A percentile compares a stretch with the other conserved stretches of the same genome.
phyloP scores from a whole-genome alignment of 2,329 filamentous ascomycete genomes.

The Alternaria consortialis region DNA sequence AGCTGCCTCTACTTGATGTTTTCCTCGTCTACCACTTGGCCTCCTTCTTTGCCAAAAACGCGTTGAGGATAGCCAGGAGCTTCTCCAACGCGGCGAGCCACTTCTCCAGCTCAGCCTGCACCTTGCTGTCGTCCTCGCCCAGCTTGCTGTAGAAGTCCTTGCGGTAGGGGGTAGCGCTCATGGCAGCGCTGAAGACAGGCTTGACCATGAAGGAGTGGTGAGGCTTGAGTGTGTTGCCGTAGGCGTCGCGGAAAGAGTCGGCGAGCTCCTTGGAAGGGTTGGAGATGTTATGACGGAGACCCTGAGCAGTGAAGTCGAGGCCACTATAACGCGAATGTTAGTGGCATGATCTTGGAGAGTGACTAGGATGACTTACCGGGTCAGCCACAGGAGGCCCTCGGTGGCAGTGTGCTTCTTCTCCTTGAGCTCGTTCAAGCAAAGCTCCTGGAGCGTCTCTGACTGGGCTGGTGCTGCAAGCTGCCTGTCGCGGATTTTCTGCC shows the following conservation, averaged over 20 bases:
- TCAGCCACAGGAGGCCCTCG: constrained; percentile 90
- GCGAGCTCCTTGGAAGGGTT: constrained; percentile 78
- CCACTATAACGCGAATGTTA: constrained; percentile 64
- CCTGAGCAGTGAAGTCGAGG: constrained; percentile 91
- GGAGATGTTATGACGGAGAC: constrained; percentile 78
- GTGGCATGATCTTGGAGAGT: not conserved
- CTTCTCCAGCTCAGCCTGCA: constrained; percentile 68
- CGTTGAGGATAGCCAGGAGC: constrained; percentile 77
- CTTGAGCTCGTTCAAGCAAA: constrained; percentile 87
- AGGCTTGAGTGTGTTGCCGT: constrained; percentile 86
- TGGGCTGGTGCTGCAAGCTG: constrained; percentile 79
- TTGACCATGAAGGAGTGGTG: constrained; percentile 91
- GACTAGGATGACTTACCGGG: constrained; percentile 68
- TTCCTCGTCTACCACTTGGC: constrained; percentile 40
- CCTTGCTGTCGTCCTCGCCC: constrained; percentile 70
- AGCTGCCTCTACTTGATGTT: not conserved
- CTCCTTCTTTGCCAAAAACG: constrained; percentile 56
- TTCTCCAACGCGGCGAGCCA: constrained; percentile 84
- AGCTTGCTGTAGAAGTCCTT: constrained; percentile 94
- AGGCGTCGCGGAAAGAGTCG: constrained; percentile 85
- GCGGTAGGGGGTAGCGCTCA: constrained; percentile 91
- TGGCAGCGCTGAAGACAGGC: constrained; percentile 90
- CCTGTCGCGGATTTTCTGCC: constrained; percentile 86
- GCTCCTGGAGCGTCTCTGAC: constrained; percentile 84
- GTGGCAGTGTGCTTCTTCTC: constrained; percentile 87